Base-by-base conservation (phyloP, 305 asterid genomes). In the Andrographis paniculata region DNA sequence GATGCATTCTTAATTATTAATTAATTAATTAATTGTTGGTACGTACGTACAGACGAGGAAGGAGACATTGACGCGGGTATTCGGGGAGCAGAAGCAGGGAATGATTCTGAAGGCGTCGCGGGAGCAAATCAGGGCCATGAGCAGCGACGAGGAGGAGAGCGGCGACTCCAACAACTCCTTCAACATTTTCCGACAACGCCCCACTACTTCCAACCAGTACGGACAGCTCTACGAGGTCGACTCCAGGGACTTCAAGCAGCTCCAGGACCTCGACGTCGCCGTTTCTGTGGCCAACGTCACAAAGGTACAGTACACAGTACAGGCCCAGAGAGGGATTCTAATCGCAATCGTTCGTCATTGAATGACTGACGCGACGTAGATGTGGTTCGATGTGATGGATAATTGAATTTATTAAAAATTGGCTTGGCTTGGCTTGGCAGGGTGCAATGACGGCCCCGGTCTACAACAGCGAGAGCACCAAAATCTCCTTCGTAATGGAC, bases 371-470 rank as follows among this genome's bases (percentile, higher is more conserved):
- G n/a, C n/a, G n/a, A n/a, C n/a, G n/a, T n/a, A n/a, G n/a, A n/a
- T n/a, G n/a, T n/a, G n/a, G n/a, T n/a, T n/a, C n/a, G n/a, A n/a
- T n/a, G n/a, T 24, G 9, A 24, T 24, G 31, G 31, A 3, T 24
- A 3, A 31, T 3, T 24, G 5, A 31, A 5, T 31, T 31, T 2
- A 8, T 31, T 11, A 31, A 31, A 5, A 31, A 31, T 10, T 31
- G 2, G 12, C 18, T n/a, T 28, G 28, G 35, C 35, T 27, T 33
- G 21, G 5, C 19, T 31, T 12, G 31, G 19, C 42, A 73, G 79
- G 95, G 95, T 17, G 78, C 72, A 2, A 84, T 87, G 97, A 27
- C 52, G 0, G 76, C 72, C 45, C 88, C 78, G 0, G 0, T 35
- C 10, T 87, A 67, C 69, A 75, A 61, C 69, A 74, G 95, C 0